Evolutionary conservation across 2,329 filamentous ascomycete genomes (phyloP).

Genomic region (Dendrostoma leiphaemia): DNA sequence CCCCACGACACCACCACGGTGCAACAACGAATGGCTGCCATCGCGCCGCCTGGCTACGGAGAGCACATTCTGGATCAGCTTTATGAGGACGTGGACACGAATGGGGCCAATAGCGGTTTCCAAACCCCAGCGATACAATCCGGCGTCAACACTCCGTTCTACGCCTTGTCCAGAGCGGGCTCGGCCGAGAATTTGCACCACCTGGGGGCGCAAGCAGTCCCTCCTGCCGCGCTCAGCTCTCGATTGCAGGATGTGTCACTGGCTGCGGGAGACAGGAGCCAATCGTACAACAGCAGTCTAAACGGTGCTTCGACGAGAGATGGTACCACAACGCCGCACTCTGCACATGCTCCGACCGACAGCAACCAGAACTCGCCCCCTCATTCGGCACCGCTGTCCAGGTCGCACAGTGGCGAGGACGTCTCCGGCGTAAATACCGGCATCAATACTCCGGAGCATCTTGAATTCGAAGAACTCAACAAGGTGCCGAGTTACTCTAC

Average conservation of each 20-base stretch:
- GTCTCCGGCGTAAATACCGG: conserved; percentile 52
- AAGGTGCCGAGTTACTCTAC: conserved; percentile 78
- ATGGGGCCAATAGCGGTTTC: conserved; percentile 53
- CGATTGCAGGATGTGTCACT: conserved; percentile 68
- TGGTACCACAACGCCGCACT: conserved; percentile 35
- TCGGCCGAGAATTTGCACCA: conserved; percentile 78
- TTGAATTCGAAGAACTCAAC: conserved; percentile 63
- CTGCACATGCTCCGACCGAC: conserved; percentile 34
- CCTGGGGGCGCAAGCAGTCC: conserved; percentile 45
- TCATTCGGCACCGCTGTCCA: conserved; percentile 47
- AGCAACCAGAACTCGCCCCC: conserved; percentile 38
- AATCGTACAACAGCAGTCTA: conserved; percentile 41
- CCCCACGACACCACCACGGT: conserved; percentile 48
- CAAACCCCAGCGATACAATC: conserved; percentile 71
- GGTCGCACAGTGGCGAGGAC: conserved; percentile 52
- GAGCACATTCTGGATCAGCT: conserved; percentile 86
- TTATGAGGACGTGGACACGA: conserved; percentile 81
- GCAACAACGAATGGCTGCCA: conserved; percentile 56
- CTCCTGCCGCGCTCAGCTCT: conserved; percentile 57
- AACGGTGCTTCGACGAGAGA: conserved; percentile 28
- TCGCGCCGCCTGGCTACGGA: conserved; percentile 90
- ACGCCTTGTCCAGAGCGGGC: conserved; percentile 67
- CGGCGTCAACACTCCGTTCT: conserved; percentile 79
- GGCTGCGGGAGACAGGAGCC: conserved; percentile 44
- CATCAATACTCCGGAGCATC: conserved; percentile 54